phyloP scores from a whole-genome alignment of 257 asterid genomes.

The Ilex aquifolium region DNA sequence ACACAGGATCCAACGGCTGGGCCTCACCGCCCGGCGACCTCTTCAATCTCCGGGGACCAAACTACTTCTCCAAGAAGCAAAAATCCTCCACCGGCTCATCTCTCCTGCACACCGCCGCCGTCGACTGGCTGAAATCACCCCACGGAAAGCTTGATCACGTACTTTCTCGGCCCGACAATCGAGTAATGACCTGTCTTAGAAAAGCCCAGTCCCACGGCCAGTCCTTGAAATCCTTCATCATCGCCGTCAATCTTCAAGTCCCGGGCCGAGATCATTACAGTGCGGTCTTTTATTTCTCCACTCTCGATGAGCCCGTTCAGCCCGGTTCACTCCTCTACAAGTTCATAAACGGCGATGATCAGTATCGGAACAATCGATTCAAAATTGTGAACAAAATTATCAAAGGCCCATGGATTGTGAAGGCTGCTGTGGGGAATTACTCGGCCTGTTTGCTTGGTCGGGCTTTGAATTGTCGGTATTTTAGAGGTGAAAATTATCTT shows the following conservation, averaged over 20 bases:
- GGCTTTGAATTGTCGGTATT: slow-evolving; percentile 73
- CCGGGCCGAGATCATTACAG: slow-evolving; percentile 90
- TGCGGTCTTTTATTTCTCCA: slow-evolving; percentile 79
- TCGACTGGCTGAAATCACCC: slow-evolving; percentile 89
- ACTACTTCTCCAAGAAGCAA: slow-evolving; percentile 53
- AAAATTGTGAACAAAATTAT: slow-evolving; percentile 82
- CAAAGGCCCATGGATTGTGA: slow-evolving; percentile 94
- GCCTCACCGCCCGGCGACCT: slow-evolving; percentile 85
- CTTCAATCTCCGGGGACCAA: slow-evolving; percentile 64
- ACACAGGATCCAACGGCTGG: slow-evolving; percentile 84
- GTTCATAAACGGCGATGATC: slow-evolving; percentile 68
- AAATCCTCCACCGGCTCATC: slow-evolving; percentile 63
- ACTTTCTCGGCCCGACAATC: slow-evolving; percentile 76
- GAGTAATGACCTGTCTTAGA: slow-evolving; percentile 53
- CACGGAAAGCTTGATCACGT: slow-evolving; percentile 64
- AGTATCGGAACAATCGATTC: slow-evolving; percentile 66
- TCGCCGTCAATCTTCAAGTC: slow-evolving; percentile 81
- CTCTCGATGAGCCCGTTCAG: slow-evolving; percentile 40
- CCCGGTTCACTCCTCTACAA: slow-evolving; percentile 55
- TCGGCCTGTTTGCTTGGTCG: slow-evolving; percentile 81
- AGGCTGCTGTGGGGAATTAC: slow-evolving; percentile 79
- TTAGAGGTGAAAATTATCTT: slow-evolving; percentile 60
- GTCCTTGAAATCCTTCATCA: slow-evolving; percentile 40
- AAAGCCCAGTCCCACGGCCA: slow-evolving; percentile 25
- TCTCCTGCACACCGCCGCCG: slow-evolving; percentile 80